Base-by-base conservation (phyloP, 768 basidiomycete species). In the Termitomyces bulborhizus region DNA sequence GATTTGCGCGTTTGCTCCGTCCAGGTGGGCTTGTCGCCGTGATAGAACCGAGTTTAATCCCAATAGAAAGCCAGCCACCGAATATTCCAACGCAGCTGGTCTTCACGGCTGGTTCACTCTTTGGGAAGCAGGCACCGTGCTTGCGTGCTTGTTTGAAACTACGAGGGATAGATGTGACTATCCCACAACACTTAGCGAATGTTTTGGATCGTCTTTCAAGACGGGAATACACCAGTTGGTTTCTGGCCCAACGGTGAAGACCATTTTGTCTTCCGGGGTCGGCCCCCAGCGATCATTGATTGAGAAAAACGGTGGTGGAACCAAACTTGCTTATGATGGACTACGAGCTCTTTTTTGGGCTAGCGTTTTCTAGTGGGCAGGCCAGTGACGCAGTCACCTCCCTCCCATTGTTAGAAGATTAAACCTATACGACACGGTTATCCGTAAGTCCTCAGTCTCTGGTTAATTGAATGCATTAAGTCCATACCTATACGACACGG, bases 1-100 rank as follows among this genome's bases (percentile, higher is more conserved):
- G 88, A 69, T 74, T 85, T 44, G 78, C 74, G 46, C 83, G 87
- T 57, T 73, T 89, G 60, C 76, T 88, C 36, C 82, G 84, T 32
- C 85, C 85, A 32, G 86, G 86, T 54, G 87, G 87, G 21, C 74
- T 89, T 43, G 74, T 86, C 58, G 78, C 88, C 54, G 68, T 88
- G 40, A 79, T 86, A 54, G 87, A 88, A 55, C 76, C 78, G 27
- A 83, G 81, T 59, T 74, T 77, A 53, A 72, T 71, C 51, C 85
- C 82, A 9, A 70, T 76, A 21, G 71, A 55, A 76, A 73, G 62
- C 69, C 66, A 12, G 71, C 75, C 29, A 67, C 69, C 37, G 66
- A 72, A 9, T 50, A 46, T 51, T 45, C 43, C 34, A 47, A 45
- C 42, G 53, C 62, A 63, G 62, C 60, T 63, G 76, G 72, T 42